A percentile compares a stretch with the other conserved stretches of the same genome.
phyloP scores from a whole-genome alignment of 306 rosid species.

The Sesbania bispinosa region DNA sequence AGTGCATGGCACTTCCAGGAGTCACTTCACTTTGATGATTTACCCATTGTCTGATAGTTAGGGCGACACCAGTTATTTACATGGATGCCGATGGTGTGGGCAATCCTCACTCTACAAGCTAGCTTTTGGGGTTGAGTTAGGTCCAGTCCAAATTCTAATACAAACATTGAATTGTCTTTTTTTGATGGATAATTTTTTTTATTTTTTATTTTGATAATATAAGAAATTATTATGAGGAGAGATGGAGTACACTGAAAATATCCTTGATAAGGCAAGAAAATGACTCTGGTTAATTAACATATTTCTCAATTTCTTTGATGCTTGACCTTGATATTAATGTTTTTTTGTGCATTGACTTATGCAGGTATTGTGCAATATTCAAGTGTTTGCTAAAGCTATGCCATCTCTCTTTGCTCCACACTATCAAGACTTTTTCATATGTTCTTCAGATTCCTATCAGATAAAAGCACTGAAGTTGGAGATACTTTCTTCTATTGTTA shows the following conservation, averaged over 20 bases:
- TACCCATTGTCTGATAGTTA: constrained; percentile 9
- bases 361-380: constrained; percentile 90
- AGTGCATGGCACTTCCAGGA: background rate
- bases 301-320: constrained; percentile 14
- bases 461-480: constrained; percentile 85
- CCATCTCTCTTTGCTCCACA: constrained; percentile 78
- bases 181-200: background rate
- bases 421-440: constrained; percentile 76
- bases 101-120: too few relatives aligned
- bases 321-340: constrained; percentile 11
- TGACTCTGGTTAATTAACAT: constrained; percentile 6
- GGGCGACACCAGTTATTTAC: background rate
- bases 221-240: background rate
- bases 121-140: background rate
- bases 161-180: constrained; percentile 8
- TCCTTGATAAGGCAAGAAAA: constrained; percentile 10
- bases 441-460: constrained; percentile 84
- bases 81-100: background rate
- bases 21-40: constrained; percentile 3
- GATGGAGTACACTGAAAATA: background rate
- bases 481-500: constrained; percentile 71
- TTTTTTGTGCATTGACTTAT: constrained; percentile 35
- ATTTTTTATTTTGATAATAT: background rate
- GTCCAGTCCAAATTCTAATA: too few relatives aligned
- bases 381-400: constrained; percentile 92